Conservation (phyloP, 2,329 filamentous ascomycete genomes). For the Acarospora socialis region DNA sequence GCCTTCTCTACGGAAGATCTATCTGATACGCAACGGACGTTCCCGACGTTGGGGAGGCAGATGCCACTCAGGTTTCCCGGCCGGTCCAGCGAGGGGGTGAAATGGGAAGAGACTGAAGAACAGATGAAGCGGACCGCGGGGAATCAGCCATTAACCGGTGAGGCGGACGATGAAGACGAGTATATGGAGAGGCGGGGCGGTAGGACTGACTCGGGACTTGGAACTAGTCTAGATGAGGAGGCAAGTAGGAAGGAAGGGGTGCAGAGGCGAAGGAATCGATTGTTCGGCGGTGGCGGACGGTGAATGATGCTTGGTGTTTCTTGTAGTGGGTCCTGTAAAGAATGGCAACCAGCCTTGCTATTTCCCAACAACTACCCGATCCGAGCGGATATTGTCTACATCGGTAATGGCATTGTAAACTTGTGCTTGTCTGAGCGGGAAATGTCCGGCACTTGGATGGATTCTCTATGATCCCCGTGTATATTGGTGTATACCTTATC, state of each 20-base stretch:
- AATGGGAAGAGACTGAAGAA: conserved; percentile 19
- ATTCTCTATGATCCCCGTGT: no score
- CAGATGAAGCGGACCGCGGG: conserved; percentile 12
- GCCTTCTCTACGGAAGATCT: conserved; percentile 17
- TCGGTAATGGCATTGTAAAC: no score
- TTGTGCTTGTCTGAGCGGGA: no score
- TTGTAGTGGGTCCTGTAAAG: no score
- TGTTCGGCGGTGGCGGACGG: conserved; percentile 6
- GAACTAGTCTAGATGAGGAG: conserved; percentile 37
- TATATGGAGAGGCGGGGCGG: conserved; percentile 12
- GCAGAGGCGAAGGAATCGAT: conserved; percentile 11
- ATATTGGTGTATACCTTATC: no score
- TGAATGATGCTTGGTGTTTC: no score
- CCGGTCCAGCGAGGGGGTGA: conserved; percentile 15
- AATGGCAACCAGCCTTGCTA: no score
- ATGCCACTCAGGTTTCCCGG: conserved; percentile 25
- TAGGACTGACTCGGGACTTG: conserved; percentile 35
- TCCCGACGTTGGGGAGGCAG: conserved; percentile 33
- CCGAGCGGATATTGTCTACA: no score
- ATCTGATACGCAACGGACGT: conserved; percentile 34
- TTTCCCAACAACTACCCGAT: no score
- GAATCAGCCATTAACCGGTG: conserved; percentile 14
- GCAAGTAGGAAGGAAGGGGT: conserved; percentile 7
- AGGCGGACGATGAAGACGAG: conserved; percentile 13
- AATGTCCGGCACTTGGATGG: no score